These are phyloP conservation scores for Colletotrichum sp. DNA, from an alignment of 2,329 filamentous ascomycete genomes.

Conservation along the genomic window DNA sequence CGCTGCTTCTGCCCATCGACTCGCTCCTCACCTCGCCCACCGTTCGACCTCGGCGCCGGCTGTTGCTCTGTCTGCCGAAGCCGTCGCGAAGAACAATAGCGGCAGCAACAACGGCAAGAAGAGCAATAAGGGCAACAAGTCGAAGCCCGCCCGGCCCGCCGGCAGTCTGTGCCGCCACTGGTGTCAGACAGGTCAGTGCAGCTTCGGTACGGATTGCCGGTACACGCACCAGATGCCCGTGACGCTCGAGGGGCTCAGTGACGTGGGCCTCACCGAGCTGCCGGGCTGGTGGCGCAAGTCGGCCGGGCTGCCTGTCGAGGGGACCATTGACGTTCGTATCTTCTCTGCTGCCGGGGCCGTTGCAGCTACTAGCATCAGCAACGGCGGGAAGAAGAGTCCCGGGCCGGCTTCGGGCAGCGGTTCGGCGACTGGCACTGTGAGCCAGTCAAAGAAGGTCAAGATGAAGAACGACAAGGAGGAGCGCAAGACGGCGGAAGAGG, in stretches of 20 bases:
- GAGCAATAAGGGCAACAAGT: neutral
- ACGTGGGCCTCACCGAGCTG: slow-evolving; percentile 44
- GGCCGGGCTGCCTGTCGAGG: slow-evolving; percentile 6
- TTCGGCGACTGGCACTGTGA: neutral
- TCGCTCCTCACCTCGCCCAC: neutral
- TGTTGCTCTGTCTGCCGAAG: neutral
- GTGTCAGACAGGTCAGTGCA: slow-evolving; percentile 53
- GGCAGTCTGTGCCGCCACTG: slow-evolving; percentile 48
- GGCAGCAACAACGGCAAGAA: neutral
- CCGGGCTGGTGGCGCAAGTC: slow-evolving; percentile 46
- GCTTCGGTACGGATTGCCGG: slow-evolving; percentile 46
- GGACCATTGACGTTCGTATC: slow-evolving; percentile 12
- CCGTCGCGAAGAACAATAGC: neutral
- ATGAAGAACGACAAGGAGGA: neutral
- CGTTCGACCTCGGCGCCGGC: neutral
- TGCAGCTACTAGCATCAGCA: neutral
- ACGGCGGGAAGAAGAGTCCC: neutral
- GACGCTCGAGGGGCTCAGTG: slow-evolving; percentile 40
- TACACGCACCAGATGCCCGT: slow-evolving; percentile 53
- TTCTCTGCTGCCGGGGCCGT: neutral
- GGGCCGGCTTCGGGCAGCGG: neutral
- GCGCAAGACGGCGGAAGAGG: slow-evolving; percentile 6
- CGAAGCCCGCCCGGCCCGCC: neutral
- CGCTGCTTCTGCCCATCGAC: neutral
- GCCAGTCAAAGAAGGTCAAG: neutral